These are phyloP conservation scores for Apiospora rasikravindrae DNA, from an alignment of 2,329 filamentous ascomycete species.

Conservation along the genomic window DNA sequence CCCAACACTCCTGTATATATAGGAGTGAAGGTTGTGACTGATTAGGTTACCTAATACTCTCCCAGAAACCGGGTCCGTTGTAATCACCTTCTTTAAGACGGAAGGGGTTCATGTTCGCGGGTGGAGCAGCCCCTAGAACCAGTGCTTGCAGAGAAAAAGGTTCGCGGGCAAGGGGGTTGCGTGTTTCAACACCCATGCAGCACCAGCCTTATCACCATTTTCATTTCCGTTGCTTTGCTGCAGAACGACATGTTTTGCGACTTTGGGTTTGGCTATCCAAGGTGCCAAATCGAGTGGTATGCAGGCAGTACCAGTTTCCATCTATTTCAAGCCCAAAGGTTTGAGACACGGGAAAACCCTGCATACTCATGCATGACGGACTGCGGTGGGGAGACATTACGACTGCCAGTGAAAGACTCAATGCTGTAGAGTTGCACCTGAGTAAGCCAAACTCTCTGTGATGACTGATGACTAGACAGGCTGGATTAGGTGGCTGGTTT, in stretches of 20 bases:
- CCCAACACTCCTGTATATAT: not conserved
- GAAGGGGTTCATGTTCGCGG: not conserved
- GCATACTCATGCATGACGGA: not conserved
- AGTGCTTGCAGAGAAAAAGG: not conserved
- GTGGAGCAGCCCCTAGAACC: not conserved
- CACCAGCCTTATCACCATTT: not conserved
- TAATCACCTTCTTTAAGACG: not conserved
- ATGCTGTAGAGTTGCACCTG: not conserved
- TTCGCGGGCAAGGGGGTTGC: not conserved
- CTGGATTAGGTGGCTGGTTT: not conserved
- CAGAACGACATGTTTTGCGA: not conserved
- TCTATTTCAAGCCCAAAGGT: not conserved
- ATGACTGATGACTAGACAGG: not conserved
- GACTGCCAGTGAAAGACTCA: not conserved
- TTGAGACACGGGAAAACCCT: constrained; percentile 3
- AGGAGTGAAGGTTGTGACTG: not conserved
- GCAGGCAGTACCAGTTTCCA: not conserved
- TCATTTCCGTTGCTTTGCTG: not conserved
- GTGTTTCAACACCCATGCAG: not conserved
- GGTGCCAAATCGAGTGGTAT: not conserved
- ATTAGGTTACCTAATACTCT: not conserved
- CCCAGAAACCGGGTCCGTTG: not conserved
- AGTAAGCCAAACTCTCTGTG: not conserved
- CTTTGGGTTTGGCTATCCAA: not conserved
- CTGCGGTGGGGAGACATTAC: not conserved